A percentile compares a stretch with the other conserved stretches of the same genome.
Conservation (phyloP, 2,329 filamentous ascomycete genomes). For the Trichothecium sympodiale region DNA sequence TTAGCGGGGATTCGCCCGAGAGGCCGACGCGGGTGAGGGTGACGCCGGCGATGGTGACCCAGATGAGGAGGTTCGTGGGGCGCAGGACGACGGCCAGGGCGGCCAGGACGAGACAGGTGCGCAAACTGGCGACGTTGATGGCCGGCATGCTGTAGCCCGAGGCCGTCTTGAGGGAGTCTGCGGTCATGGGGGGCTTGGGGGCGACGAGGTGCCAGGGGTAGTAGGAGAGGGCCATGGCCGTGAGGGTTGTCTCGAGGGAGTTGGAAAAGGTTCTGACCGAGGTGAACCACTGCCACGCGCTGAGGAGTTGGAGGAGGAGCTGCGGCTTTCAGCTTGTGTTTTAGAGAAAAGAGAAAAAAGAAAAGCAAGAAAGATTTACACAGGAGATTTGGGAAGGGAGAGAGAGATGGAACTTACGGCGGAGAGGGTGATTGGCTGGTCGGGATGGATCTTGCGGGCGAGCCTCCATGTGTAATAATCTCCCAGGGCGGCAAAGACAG, state of each 20-base stretch:
- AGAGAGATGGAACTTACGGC: conserved; percentile 41
- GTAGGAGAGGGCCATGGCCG: conserved; percentile 63
- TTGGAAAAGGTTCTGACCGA: conserved; percentile 92
- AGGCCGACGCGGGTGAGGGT: conserved; percentile 31
- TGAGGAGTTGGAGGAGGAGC: conserved; percentile 25
- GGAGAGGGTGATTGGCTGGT: conserved; percentile 53
- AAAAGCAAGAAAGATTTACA: no score
- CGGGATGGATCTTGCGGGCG: conserved; percentile 56
- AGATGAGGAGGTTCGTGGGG: conserved; percentile 82
- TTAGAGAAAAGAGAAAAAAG: background rate
- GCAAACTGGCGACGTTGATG: conserved; percentile 16
- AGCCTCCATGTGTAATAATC: conserved; percentile 88
- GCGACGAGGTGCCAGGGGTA: conserved; percentile 78
- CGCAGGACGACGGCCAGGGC: conserved; percentile 75
- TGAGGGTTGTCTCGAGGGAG: conserved; percentile 82
- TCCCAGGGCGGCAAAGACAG: conserved; percentile 61
- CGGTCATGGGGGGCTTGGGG: conserved; percentile 14
- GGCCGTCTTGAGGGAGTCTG: conserved; percentile 12
- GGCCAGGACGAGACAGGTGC: conserved; percentile 61
- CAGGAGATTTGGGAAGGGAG: background rate
- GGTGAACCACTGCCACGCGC: conserved; percentile 89
- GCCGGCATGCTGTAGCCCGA: no score
- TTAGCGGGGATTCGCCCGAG: conserved; percentile 27
- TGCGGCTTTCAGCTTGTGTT: conserved; percentile 5
- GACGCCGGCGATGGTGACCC: conserved; percentile 50